Evolutionary conservation across 352 stramenopile genomes (phyloP).

Genomic region (Phytophthora constricta): DNA sequence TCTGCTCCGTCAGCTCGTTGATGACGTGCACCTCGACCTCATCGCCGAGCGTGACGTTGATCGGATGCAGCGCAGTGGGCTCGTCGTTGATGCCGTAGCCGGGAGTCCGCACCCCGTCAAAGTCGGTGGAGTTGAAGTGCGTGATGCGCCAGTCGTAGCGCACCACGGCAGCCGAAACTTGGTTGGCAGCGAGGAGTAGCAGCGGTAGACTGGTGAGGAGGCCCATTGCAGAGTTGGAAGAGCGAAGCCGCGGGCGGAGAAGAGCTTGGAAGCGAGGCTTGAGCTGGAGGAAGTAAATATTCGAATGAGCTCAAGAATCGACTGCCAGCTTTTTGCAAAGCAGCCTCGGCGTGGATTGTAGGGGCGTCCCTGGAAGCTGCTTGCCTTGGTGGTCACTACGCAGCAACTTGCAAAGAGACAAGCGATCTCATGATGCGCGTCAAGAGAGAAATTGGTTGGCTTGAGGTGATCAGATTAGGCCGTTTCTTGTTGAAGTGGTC

Average conservation of each 20-base stretch:
- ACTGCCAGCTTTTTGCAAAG: background rate
- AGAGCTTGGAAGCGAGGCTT: slow-evolving; percentile 14
- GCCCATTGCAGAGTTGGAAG: background rate
- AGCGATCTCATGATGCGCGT: background rate
- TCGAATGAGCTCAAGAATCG: slow-evolving; percentile 26
- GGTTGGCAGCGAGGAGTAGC: slow-evolving; percentile 12
- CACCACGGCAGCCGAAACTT: slow-evolving; percentile 29
- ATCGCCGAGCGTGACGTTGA: slow-evolving; percentile 40
- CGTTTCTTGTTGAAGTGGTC: background rate
- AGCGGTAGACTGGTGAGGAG: slow-evolving; percentile 2
- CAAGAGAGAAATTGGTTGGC: no score
- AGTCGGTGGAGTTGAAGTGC: slow-evolving; percentile 40
- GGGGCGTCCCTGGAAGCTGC: background rate
- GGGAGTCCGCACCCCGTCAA: slow-evolving; percentile 32
- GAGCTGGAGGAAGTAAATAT: slow-evolving; percentile 34
- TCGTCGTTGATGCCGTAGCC: slow-evolving; percentile 52
- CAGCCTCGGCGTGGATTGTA: no score
- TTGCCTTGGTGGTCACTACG: background rate
- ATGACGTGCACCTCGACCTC: slow-evolving; percentile 47
- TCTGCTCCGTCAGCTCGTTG: slow-evolving; percentile 47
- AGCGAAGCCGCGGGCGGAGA: background rate
- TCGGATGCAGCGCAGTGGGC: slow-evolving; percentile 27
- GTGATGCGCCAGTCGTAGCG: slow-evolving; percentile 50
- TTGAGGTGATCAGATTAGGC: no score
- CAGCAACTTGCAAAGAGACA: background rate